These are phyloP conservation scores for Taxillus chinensis DNA, from an alignment of 164 flowering plant species.

Conservation along the genomic window DNA sequence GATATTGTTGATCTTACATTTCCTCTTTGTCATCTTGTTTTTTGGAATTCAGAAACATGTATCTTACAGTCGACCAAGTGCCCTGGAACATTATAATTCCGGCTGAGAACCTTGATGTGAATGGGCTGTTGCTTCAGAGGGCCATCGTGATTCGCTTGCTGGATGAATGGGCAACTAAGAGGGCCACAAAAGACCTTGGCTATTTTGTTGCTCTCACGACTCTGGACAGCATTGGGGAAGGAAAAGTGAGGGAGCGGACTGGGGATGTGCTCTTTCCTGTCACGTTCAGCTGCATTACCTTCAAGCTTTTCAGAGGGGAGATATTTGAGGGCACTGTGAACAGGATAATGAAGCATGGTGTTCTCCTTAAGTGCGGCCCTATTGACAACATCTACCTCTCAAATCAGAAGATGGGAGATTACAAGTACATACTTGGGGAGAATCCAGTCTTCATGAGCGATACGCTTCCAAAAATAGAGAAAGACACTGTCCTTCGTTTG, in stretches of 20 bases:
- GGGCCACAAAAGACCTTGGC: conserved; percentile 59
- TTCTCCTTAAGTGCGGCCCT: conserved; percentile 67
- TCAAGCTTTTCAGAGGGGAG: conserved; percentile 65
- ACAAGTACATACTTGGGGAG: conserved; percentile 49
- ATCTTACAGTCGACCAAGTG: conserved; percentile 17
- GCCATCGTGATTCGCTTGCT: conserved; percentile 41
- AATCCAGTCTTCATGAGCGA: conserved; percentile 50
- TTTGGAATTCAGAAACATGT: conserved; percentile 12
- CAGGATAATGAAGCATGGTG: conserved; percentile 60
- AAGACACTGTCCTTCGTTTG: conserved; percentile 29
- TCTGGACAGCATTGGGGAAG: conserved; percentile 49
- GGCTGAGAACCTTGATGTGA: conserved; percentile 29
- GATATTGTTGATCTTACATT: too few relatives aligned
- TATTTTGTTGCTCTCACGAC: conserved; percentile 50
- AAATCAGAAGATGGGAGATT: conserved; percentile 47
- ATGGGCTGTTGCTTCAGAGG: conserved; percentile 45
- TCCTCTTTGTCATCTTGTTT: too few relatives aligned
- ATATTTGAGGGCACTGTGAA: conserved; percentile 46
- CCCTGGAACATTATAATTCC: conserved; percentile 36
- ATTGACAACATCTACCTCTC: conserved; percentile 49
- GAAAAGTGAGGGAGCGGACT: conserved; percentile 37
- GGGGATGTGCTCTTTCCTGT: conserved; percentile 80
- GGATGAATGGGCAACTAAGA: conserved; percentile 44
- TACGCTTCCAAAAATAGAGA: conserved; percentile 42
- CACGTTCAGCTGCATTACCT: conserved; percentile 48